Evolutionary conservation across 371 early-diverging fungal species (phyloP).

Genomic region (Lichtheimia hyalospora): DNA sequence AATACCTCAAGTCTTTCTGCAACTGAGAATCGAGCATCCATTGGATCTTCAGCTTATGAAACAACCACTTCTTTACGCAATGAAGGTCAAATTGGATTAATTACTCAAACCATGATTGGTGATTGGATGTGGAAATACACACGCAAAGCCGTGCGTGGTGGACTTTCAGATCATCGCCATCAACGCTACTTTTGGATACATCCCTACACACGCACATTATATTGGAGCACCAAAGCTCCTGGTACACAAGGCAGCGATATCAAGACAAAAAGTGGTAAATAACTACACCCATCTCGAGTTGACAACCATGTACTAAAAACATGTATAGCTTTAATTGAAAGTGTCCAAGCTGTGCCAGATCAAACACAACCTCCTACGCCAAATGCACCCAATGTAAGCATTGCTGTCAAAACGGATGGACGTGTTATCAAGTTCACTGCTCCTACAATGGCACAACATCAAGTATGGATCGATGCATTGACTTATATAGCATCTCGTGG

Average conservation of each 20-base stretch:
- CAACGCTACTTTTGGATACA: constrained; percentile 78
- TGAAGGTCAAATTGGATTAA: constrained; percentile 54
- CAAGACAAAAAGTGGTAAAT: constrained; percentile 57
- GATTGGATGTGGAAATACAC: constrained; percentile 75
- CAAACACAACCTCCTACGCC: constrained; percentile 29
- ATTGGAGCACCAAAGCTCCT: constrained; percentile 71
- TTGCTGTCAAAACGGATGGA: constrained; percentile 64
- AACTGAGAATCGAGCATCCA: constrained; percentile 11
- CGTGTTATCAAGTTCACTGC: constrained; percentile 75
- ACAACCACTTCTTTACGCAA: constrained; percentile 11
- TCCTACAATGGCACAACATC: constrained; percentile 64
- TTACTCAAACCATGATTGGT: constrained; percentile 80
- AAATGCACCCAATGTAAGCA: constrained; percentile 55
- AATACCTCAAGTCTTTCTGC: constrained; percentile 8
- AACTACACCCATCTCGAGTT: not conserved
- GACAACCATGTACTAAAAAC: not conserved
- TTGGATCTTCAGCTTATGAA: constrained; percentile 9
- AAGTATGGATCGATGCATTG: constrained; percentile 62
- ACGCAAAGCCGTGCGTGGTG: constrained; percentile 51
- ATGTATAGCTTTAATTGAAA: constrained; percentile 55
- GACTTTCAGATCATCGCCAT: constrained; percentile 62
- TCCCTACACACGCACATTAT: constrained; percentile 76
- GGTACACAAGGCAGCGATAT: constrained; percentile 52
- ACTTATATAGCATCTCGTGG: constrained; percentile 28
- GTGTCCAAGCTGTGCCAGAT: constrained; percentile 48